These are phyloP conservation scores for Penicillium sp. DNA, from an alignment of 2,329 filamentous ascomycete genomes.

Conservation along the genomic window DNA sequence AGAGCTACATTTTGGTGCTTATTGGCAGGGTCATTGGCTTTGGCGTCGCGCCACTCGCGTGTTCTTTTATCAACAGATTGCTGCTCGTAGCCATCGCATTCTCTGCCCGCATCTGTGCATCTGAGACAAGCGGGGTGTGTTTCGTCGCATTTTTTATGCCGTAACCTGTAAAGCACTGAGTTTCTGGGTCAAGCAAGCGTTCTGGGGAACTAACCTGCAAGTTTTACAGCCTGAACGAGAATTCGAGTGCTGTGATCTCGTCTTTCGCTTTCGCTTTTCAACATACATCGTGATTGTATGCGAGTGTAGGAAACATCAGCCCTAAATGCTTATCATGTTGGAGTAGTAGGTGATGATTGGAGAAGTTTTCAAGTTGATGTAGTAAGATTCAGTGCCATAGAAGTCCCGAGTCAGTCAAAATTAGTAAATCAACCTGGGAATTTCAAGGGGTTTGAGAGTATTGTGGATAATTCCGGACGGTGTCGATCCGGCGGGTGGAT, in stretches of 20 bases:
- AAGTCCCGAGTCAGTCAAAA: no score
- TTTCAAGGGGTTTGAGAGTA: no score
- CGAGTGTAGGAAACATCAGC: no score
- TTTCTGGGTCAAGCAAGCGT: background rate
- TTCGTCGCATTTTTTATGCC: background rate
- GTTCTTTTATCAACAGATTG: background rate
- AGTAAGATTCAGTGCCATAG: no score
- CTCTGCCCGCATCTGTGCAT: background rate
- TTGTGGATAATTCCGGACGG: no score
- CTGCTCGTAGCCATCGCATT: background rate
- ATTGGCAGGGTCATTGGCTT: background rate
- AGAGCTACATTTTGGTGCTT: background rate
- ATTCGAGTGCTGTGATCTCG: background rate
- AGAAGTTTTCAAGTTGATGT: no score
- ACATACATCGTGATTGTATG: no score
- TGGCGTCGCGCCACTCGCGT: background rate
- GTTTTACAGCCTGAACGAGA: background rate
- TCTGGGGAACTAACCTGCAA: background rate
- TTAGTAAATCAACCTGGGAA: no score
- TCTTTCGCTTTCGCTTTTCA: background rate
- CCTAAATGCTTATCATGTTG: no score
- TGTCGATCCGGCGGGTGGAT: no score
- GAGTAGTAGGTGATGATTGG: no score
- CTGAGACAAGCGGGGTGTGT: background rate
- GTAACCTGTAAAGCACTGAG: background rate